Base-by-base conservation (phyloP, 2,329 filamentous ascomycete species). In the Calonectria multiphialidica region DNA sequence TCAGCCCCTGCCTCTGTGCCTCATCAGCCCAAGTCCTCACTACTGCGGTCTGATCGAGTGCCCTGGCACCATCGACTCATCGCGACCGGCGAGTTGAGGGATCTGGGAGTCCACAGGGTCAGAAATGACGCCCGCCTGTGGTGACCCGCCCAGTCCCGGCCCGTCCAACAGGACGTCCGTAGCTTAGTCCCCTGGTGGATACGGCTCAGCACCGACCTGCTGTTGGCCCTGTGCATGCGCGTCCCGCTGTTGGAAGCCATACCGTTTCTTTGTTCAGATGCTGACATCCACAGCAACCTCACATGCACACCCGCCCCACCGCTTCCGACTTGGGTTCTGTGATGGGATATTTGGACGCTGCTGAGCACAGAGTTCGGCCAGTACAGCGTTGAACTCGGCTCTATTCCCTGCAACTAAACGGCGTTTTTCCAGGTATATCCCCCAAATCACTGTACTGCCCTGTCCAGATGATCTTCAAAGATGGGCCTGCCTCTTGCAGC, bases 171-270 rank as follows among this genome's bases (percentile, higher is more conserved):
- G 44, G 68, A 71, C 49, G 68, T 70, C 71, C 49, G 59, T 72
- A 62, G 59, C 68, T 69, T 65, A 75, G 61, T 66, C 70, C 61
- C 49, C 42, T 8, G 59, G 76, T 78, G 73, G 75, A 50, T 71
- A 76, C 70, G 71, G 68, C 35, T 68, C 72, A 68, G 72, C 74
- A 77, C 62, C 74, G 72, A 68, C 73, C 75, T 71, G 69, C 59
- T 68, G 57, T 70, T 78, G 76, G 76, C 74, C 76, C 67, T 66
- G 71, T 57, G 57, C 57, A 75, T 75, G 71, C 63, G 70, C 66
- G 68, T 74, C 76, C 68, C 61, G 53, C 53, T 57, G 53, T 30
- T 74, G 64, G 49, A 59, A 74, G 65, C 73, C 74, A 76, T 74
- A 75, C 72, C 68, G 69, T 45, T 76, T 70, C 68, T 71, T 74